A percentile compares a stretch with the other conserved stretches of the same genome.
Conservation (phyloP, 768 basidiomycete genomes). For the Auricularia cornea region DNA sequence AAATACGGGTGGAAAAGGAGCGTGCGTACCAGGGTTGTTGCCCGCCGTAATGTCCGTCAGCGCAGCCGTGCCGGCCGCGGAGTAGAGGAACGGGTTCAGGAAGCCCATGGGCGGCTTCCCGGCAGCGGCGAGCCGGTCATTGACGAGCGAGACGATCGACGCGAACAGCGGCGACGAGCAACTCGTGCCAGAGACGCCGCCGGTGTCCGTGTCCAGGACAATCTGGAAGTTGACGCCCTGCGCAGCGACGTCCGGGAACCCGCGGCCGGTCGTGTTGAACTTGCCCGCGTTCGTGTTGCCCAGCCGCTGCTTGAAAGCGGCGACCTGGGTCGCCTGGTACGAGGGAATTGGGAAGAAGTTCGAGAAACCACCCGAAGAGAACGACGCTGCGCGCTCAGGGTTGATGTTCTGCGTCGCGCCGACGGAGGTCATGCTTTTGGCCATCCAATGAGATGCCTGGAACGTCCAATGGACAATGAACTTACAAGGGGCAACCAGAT, state of each 20-base stretch:
- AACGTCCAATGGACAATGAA: neutral
- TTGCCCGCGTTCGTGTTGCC: neutral
- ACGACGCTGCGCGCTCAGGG: conserved; percentile 11
- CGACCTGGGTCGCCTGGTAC: conserved; percentile 29
- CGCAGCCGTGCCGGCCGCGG: conserved; percentile 13
- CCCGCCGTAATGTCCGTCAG: conserved; percentile 19
- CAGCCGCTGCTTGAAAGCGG: conserved; percentile 13
- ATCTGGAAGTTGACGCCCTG: conserved; percentile 11
- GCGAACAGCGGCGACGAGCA: conserved; percentile 21
- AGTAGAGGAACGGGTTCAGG: conserved; percentile 14
- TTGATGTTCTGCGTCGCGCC: conserved; percentile 8
- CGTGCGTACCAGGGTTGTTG: conserved; percentile 5
- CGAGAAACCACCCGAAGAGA: conserved; percentile 26
- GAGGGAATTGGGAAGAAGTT: conserved; percentile 33
- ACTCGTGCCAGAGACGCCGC: conserved; percentile 10
- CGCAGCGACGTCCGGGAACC: conserved; percentile 15
- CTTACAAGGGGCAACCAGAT: conserved; percentile 13
- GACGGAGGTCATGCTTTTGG: conserved; percentile 9
- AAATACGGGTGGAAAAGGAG: conserved; percentile 9
- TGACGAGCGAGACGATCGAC: conserved; percentile 21
- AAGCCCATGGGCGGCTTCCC: conserved; percentile 13
- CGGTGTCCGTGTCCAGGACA: conserved; percentile 3
- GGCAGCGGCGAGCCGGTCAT: conserved; percentile 20
- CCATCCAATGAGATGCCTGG: neutral
- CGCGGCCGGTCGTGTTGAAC: conserved; percentile 9